Percentiles rank a stretch among this genome's conserved stretches.
These are phyloP conservation scores for Colletotrichum sp. DNA, from an alignment of 2,329 filamentous ascomycete species.

Conservation along the genomic window DNA sequence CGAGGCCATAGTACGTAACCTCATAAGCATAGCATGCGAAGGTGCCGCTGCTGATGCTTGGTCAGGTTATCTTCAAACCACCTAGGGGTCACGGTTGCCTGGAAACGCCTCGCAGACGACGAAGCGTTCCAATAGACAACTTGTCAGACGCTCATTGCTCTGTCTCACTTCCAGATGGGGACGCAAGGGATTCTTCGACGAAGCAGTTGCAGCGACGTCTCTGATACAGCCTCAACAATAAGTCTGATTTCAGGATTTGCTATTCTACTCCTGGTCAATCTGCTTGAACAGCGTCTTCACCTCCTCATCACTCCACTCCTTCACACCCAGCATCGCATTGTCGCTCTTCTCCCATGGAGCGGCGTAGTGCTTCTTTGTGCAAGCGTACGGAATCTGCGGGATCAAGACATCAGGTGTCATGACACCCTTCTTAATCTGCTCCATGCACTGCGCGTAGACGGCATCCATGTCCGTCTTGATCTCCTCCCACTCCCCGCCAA, in stretches of 20 bases:
- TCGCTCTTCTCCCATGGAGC: slow-evolving; percentile 22
- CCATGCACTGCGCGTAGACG: slow-evolving; percentile 21
- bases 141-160: background rate
- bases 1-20: background rate
- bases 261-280: slow-evolving; percentile 4
- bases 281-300: slow-evolving; percentile 22
- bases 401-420: slow-evolving; percentile 20
- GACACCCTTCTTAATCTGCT: slow-evolving; percentile 23
- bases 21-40: background rate
- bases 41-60: background rate
- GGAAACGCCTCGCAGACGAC: background rate
- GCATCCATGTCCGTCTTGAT: slow-evolving; percentile 19
- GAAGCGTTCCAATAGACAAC: background rate
- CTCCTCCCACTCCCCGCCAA: slow-evolving; percentile 24
- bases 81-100: background rate
- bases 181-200: background rate
- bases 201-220: background rate
- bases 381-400: slow-evolving; percentile 23
- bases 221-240: background rate
- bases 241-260: background rate
- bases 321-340: slow-evolving; percentile 25
- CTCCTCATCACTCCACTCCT: slow-evolving; percentile 25
- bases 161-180: background rate
- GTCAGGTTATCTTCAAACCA: background rate
- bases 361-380: slow-evolving; percentile 19